Percentiles rank a stretch among this genome's conserved stretches.
Evolutionary conservation across 164 flowering plant genomes (phyloP).

Genomic region (Dillenia turbinata): DNA sequence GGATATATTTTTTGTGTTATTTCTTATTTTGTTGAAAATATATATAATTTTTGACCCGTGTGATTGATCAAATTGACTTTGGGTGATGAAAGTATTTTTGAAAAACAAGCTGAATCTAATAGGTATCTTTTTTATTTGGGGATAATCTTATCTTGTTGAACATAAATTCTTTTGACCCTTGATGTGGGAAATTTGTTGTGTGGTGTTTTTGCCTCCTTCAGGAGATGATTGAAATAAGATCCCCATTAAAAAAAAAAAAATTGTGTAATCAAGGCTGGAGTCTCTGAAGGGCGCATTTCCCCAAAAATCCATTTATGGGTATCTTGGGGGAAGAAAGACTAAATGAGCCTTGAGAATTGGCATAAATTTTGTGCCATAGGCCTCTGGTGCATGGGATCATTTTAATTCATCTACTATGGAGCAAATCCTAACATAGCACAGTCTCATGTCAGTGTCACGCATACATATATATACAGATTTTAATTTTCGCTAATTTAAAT

Average conservation of each 20-base stretch:
- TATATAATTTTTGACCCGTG: too few species aligned
- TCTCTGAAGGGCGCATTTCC: conserved; percentile 40
- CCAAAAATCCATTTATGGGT: conserved; percentile 11
- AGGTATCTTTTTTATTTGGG: too few species aligned
- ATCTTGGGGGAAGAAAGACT: conserved; percentile 32
- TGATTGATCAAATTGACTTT: too few species aligned
- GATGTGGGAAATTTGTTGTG: too few species aligned
- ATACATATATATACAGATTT: neutral
- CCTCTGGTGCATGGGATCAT: conserved; percentile 55
- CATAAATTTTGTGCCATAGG: conserved; percentile 43
- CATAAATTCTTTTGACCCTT: too few species aligned
- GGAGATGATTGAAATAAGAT: conserved; percentile 13
- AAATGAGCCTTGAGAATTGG: conserved; percentile 56
- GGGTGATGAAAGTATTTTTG: too few species aligned
- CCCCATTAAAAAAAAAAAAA: conserved; percentile 9
- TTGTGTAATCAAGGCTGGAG: conserved; percentile 54
- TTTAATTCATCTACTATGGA: conserved; percentile 12
- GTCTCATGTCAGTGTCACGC: neutral
- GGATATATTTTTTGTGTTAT: too few species aligned
- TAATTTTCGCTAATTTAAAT: neutral
- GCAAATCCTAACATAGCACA: neutral
- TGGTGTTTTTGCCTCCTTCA: neutral
- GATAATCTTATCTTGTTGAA: too few species aligned
- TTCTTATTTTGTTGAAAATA: too few species aligned
- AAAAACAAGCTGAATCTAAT: too few species aligned